A percentile compares a stretch with the other conserved stretches of the same genome.
Conservation (phyloP, 2,329 filamentous ascomycete genomes). For the Venturia asperata region DNA sequence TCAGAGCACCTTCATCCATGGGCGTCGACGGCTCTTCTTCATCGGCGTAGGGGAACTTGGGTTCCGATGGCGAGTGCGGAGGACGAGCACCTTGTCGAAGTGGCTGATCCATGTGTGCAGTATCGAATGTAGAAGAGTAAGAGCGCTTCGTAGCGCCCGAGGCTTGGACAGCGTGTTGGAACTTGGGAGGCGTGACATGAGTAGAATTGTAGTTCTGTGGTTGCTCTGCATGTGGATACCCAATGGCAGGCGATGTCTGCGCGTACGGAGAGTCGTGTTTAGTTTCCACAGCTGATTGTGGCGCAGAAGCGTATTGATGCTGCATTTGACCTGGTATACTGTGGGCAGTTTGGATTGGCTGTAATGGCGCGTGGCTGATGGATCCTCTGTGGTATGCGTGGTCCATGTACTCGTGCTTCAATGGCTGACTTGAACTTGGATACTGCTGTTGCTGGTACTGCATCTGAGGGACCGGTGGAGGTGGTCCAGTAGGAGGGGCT, state of each 20-base stretch:
- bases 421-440: conserved; percentile 5
- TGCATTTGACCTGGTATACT: conserved; percentile 16
- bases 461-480: conserved; percentile 7
- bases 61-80: conserved; percentile 26
- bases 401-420: conserved; percentile 1
- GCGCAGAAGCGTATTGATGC: conserved; percentile 9
- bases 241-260: not conserved
- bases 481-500: conserved; percentile 10
- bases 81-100: conserved; percentile 41
- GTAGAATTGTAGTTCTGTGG: not conserved
- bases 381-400: conserved; percentile 8
- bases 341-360: not conserved
- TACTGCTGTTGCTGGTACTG: conserved; percentile 8
- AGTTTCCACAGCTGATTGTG: not conserved
- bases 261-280: conserved; percentile 15
- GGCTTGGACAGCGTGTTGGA: conserved; percentile 20
- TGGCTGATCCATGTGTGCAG: conserved; percentile 37
- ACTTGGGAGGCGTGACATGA: conserved; percentile 11
- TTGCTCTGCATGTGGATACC: not conserved
- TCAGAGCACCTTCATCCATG: conserved; percentile 38
- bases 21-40: conserved; percentile 26
- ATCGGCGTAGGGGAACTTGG: conserved; percentile 26
- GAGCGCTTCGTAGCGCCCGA: conserved; percentile 38
- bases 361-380: not conserved
- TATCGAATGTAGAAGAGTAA: conserved; percentile 41